Evolutionary conservation across 306 rosid genomes (phyloP).

Genomic region (Oxytropis ochrocephala): DNA sequence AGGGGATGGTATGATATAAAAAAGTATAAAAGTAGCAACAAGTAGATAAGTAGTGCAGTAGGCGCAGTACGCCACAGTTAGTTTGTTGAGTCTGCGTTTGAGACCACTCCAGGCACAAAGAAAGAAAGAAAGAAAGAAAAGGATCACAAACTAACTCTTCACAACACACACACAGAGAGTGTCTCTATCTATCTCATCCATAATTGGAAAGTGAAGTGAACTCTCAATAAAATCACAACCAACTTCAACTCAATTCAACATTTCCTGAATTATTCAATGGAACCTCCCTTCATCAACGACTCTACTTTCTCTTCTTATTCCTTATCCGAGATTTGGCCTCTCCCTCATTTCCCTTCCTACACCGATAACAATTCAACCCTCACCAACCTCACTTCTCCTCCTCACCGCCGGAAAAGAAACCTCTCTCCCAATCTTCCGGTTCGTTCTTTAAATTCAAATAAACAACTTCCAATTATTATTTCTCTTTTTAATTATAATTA

Average conservation of each 20-base stretch:
- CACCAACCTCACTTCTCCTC: slow-evolving; percentile 50
- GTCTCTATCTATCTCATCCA: neutral
- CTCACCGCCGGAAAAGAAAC: slow-evolving; percentile 54
- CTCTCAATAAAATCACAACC: neutral
- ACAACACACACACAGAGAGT: neutral
- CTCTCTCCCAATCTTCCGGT: slow-evolving; percentile 43
- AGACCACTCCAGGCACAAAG: neutral
- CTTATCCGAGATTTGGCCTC: slow-evolving; percentile 79
- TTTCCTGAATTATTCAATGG: slow-evolving; percentile 48
- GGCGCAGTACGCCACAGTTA: neutral
- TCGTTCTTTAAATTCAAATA: neutral
- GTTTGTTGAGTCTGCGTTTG: neutral
- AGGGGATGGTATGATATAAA: neutral
- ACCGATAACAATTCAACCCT: slow-evolving; percentile 57
- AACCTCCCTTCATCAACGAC: slow-evolving; percentile 63
- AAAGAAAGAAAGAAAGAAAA: no score
- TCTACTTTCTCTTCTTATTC: slow-evolving; percentile 74
- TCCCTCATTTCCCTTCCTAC: slow-evolving; percentile 23
- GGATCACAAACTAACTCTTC: neutral
- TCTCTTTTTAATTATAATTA: neutral
- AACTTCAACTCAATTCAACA: neutral
- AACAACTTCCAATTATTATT: neutral
- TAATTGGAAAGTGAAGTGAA: neutral
- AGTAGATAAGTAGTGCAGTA: neutral
- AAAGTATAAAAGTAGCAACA: neutral